These are phyloP conservation scores for Saccharomycopsis hybrid DNA, from an alignment of 1,139 yeast genomes.

Conservation along the genomic window DNA sequence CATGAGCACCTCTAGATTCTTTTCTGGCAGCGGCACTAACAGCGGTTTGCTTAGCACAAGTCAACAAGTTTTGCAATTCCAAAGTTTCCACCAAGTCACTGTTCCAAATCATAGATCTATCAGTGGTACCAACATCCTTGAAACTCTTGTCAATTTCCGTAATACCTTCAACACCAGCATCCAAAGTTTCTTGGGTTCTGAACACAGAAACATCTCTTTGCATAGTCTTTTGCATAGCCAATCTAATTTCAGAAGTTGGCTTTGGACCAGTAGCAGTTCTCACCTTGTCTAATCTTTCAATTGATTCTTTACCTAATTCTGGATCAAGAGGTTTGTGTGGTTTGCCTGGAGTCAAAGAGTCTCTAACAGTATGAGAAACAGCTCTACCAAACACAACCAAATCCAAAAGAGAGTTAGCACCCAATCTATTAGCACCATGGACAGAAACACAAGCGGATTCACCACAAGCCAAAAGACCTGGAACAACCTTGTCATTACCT, in stretches of 20 bases:
- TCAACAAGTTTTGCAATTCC: conserved; percentile 92
- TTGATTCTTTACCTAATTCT: conserved; percentile 83
- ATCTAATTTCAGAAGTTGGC: conserved; percentile 83
- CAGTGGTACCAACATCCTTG: conserved; percentile 74
- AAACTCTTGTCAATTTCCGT: conserved; percentile 68
- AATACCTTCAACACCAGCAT: conserved; percentile 83
- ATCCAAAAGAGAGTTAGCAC: conserved; percentile 97
- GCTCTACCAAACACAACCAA: conserved; percentile 98
- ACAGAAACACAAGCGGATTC: conserved; percentile 99
- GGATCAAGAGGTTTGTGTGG: conserved; percentile 78
- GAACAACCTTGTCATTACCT: conserved; percentile 88
- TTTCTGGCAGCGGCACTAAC: conserved; percentile 89
- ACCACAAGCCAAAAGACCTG: conserved; percentile 96
- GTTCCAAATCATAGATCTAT: conserved; percentile 98
- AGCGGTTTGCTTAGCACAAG: conserved; percentile 97
- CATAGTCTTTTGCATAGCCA: conserved; percentile 92
- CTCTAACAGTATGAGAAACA: conserved; percentile 86
- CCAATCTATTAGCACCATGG: conserved; percentile 98
- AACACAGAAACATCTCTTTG: conserved; percentile 96
- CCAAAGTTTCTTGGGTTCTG: conserved; percentile 89
- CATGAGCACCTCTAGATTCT: conserved; percentile 99
- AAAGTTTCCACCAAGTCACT: conserved; percentile 93
- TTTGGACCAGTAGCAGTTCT: conserved; percentile 81
- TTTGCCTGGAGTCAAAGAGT: conserved; percentile 77
- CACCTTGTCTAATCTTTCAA: conserved; percentile 81